Evolutionary conservation across 2,329 filamentous ascomycete genomes (phyloP).

Genomic region (Cladophialophora chaetospira): DNA sequence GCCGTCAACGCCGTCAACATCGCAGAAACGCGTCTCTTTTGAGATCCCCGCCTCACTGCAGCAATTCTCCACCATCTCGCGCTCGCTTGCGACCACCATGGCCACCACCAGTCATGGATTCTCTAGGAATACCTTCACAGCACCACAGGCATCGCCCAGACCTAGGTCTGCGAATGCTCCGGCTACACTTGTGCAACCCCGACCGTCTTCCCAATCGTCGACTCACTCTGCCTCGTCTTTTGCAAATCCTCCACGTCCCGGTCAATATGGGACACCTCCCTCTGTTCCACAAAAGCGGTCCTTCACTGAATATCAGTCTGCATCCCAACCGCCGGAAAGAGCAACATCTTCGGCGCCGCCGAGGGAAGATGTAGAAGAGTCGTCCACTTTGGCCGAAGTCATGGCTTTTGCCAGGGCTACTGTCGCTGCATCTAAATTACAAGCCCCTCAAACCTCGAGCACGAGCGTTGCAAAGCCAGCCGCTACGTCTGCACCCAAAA

Average conservation of each 20-base stretch:
- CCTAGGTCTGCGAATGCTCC: not conserved
- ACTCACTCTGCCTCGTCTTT: slow-evolving; percentile 1
- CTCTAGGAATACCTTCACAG: not conserved
- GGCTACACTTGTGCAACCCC: slow-evolving; percentile 1
- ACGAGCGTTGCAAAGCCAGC: not conserved
- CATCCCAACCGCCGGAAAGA: not conserved
- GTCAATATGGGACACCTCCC: slow-evolving; percentile 1
- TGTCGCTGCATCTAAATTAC: not conserved
- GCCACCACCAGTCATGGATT: not conserved
- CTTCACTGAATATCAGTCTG: slow-evolving; percentile 9
- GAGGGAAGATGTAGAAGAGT: not conserved
- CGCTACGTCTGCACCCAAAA: slow-evolving; percentile 13
- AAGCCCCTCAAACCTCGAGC: not conserved
- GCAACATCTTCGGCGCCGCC: not conserved
- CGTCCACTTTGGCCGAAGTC: not conserved
- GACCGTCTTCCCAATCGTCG: slow-evolving; percentile 15
- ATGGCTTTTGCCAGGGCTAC: not conserved
- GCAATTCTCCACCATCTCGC: slow-evolving; percentile 27
- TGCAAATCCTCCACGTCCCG: not conserved
- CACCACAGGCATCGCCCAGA: not conserved
- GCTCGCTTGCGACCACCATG: slow-evolving; percentile 20
- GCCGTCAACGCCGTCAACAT: slow-evolving; percentile 14
- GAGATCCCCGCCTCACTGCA: slow-evolving; percentile 30
- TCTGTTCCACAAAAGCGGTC: slow-evolving; percentile 10
- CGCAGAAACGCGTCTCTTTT: slow-evolving; percentile 25